These are phyloP conservation scores for Magnusiomyces fungicola DNA, from an alignment of 1,139 yeast species.

Conservation along the genomic window DNA sequence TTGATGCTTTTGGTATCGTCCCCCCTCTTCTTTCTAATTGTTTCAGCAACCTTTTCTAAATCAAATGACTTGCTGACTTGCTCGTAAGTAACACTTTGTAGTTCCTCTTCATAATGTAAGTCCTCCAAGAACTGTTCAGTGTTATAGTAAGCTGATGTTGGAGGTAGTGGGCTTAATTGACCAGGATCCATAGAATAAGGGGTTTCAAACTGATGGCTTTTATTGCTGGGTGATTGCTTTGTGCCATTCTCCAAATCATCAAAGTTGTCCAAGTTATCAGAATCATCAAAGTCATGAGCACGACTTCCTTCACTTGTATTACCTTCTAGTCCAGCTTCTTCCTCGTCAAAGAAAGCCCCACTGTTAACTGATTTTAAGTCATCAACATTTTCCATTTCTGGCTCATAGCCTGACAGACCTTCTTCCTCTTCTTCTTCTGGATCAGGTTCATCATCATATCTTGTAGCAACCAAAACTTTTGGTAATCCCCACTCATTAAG, in stretches of 20 bases:
- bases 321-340: neutral
- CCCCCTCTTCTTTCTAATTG: neutral
- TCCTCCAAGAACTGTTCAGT: neutral
- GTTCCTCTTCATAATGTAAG: neutral
- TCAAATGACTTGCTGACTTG: neutral
- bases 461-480: constrained; percentile 18
- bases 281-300: neutral
- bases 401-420: neutral
- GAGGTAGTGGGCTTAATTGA: no score
- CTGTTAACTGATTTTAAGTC: neutral
- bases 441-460: constrained; percentile 15
- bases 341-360: no score
- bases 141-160: neutral
- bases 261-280: neutral
- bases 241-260: neutral
- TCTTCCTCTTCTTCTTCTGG: constrained; percentile 11
- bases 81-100: neutral
- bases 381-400: neutral
- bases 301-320: neutral
- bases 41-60: neutral
- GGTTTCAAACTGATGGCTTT: no score
- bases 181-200: no score
- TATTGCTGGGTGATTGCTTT: neutral
- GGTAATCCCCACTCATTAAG: constrained; percentile 26
- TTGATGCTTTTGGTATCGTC: neutral